Evolutionary conservation across 1,284 basidiomycete species (phyloP).

Genomic region (Puccinia triticina): DNA sequence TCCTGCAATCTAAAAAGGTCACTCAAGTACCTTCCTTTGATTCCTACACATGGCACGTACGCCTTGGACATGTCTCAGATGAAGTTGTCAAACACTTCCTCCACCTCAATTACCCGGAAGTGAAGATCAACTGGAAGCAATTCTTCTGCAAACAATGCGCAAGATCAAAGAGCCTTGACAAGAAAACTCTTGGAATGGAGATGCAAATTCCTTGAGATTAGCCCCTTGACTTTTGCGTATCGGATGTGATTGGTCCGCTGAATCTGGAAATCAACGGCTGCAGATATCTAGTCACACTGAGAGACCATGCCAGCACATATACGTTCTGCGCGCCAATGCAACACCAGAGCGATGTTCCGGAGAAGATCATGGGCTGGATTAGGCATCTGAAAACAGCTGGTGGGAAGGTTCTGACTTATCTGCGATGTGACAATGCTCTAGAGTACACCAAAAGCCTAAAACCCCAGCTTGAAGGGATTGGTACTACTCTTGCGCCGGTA

Average conservation of each 20-base stretch:
- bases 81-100: no score
- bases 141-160: no score
- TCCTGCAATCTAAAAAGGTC: no score
- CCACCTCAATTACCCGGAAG: no score
- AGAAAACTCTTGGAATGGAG: no score
- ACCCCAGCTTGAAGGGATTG: neutral
- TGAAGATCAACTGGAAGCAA: no score
- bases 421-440: neutral
- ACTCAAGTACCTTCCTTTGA: no score
- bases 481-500: neutral
- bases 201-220: no score
- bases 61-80: no score
- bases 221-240: neutral
- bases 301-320: neutral
- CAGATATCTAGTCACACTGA: no score
- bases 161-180: no score
- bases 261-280: neutral
- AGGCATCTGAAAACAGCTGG: neutral
- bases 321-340: neutral
- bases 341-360: neutral
- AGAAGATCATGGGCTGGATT: conserved; percentile 7
- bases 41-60: no score
- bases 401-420: neutral
- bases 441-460: neutral
- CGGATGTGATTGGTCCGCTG: neutral